Evolutionary conservation across 2,329 filamentous ascomycete genomes (phyloP).

Genomic region (Aschersonia sp.): DNA sequence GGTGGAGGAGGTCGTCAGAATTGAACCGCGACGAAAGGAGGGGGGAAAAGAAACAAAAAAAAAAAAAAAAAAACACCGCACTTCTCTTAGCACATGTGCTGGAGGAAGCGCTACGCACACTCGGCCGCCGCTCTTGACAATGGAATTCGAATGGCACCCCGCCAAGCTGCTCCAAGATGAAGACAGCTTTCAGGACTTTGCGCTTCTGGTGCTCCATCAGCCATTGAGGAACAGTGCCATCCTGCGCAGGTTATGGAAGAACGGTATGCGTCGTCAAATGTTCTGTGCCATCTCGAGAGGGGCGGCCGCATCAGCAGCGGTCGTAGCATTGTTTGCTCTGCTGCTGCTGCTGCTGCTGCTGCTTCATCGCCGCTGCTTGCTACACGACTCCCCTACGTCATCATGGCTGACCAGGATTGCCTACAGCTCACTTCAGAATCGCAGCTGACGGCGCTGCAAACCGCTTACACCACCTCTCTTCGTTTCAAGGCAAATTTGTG

Average conservation of each 20-base stretch:
- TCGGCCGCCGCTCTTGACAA: conserved; percentile 6
- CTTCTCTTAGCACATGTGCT: background rate
- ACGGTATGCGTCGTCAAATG: conserved; percentile 19
- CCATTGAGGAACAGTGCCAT: conserved; percentile 29
- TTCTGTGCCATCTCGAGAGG: too few relatives aligned
- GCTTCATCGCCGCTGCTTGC: background rate
- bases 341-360: background rate
- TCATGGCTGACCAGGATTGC: background rate
- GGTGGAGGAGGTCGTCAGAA: too few relatives aligned
- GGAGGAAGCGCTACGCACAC: too few relatives aligned
- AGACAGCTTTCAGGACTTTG: conserved; percentile 20
- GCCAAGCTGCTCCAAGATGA: conserved; percentile 20
- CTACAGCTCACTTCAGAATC: conserved; percentile 47
- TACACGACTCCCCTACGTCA: conserved; percentile 1
- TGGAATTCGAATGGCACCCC: conserved; percentile 23
- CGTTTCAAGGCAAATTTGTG: conserved; percentile 27
- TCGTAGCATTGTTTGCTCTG: too few relatives aligned
- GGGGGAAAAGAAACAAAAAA: too few relatives aligned
- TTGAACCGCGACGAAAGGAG: too few relatives aligned
- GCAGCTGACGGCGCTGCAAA: conserved; percentile 92
- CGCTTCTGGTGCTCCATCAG: conserved; percentile 37
- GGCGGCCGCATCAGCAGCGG: too few relatives aligned
- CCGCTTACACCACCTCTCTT: conserved; percentile 39
- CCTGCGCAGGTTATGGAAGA: conserved; percentile 34
- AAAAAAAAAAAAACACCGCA: background rate